Conservation (phyloP, 176 grass and related monocot species). For the Eragrostis curvula region DNA sequence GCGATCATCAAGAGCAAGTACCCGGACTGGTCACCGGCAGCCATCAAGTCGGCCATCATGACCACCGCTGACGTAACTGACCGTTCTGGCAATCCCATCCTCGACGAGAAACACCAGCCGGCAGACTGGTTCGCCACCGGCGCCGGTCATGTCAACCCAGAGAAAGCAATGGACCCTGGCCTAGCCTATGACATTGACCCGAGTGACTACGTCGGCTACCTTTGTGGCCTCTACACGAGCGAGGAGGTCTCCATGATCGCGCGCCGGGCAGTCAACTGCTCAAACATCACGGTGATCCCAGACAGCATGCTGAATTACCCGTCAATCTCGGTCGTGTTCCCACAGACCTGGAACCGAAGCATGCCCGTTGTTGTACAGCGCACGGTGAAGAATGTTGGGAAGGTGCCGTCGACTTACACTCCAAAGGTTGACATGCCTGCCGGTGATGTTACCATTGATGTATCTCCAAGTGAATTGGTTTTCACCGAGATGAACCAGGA, state of each 20-base stretch:
- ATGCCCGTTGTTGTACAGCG: background rate
- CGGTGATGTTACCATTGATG: background rate
- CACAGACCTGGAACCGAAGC: background rate
- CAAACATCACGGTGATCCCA: conserved; percentile 21
- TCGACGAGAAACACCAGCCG: conserved; percentile 27
- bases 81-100: conserved; percentile 33
- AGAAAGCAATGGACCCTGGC: conserved; percentile 49
- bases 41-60: conserved; percentile 74
- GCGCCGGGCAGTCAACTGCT: conserved; percentile 36
- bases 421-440: conserved; percentile 12
- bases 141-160: conserved; percentile 58
- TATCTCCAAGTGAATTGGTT: background rate
- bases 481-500: conserved; percentile 43
- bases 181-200: conserved; percentile 45
- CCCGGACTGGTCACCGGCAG: conserved; percentile 55
- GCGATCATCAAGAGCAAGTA: conserved; percentile 58
- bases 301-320: conserved; percentile 55
- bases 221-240: conserved; percentile 52
- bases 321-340: conserved; percentile 46
- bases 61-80: conserved; percentile 52
- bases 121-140: conserved; percentile 51
- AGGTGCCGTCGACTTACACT: conserved; percentile 35
- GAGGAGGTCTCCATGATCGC: conserved; percentile 45
- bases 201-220: conserved; percentile 41
- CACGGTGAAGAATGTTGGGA: conserved; percentile 55